Percentiles rank a stretch among this genome's conserved stretches.
Conservation (phyloP, 495 filamentous ascomycete genomes). For the Chaetomium fimeti region DNA sequence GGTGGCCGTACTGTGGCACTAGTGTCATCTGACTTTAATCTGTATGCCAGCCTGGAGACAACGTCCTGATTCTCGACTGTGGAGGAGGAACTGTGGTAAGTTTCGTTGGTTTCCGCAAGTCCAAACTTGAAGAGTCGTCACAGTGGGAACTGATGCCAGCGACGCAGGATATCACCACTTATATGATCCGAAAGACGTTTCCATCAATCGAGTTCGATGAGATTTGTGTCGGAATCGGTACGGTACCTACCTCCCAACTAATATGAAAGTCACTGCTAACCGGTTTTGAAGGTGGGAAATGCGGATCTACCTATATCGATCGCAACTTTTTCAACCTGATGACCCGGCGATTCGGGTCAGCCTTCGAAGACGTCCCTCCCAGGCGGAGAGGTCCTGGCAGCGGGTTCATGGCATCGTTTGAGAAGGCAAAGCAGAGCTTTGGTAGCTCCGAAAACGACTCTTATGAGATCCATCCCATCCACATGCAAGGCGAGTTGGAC, state of each 20-base stretch:
- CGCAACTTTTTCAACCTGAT: not conserved
- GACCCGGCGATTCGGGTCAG: not conserved
- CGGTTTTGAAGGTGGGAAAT: not conserved
- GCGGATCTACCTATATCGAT: slow-evolving; percentile 1
- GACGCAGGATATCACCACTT: slow-evolving; percentile 3
- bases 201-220: not conserved
- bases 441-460: slow-evolving; percentile 3
- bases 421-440: slow-evolving; percentile 4
- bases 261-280: not conserved
- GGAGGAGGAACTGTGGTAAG: slow-evolving; percentile 1
- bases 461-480: slow-evolving; percentile 3
- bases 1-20: not conserved
- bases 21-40: not conserved
- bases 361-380: not conserved
- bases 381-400: not conserved
- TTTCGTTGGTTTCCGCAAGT: not conserved
- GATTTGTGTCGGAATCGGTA: slow-evolving; percentile 4
- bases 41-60: not conserved
- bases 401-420: slow-evolving; percentile 4
- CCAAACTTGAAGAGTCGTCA: not conserved
- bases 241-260: not conserved
- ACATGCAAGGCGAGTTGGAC: not conserved
- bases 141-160: not conserved
- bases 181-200: not conserved
- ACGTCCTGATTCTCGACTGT: slow-evolving; percentile 5